These are phyloP conservation scores for Quercus lobata DNA, from an alignment of 331 rosid genomes.

Conservation along the genomic window DNA sequence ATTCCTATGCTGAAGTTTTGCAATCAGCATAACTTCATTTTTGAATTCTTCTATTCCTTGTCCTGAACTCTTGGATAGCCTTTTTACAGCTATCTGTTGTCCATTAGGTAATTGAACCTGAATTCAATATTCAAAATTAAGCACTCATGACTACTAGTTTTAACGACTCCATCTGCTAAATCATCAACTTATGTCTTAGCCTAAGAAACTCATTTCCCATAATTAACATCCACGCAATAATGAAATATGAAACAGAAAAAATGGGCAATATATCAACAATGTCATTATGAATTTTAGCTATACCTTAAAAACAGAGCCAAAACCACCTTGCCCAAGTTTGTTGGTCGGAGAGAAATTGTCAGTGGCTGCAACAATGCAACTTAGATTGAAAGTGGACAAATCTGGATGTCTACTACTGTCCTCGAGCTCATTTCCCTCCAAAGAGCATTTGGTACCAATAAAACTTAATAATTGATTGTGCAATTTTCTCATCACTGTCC, in stretches of 20 bases:
- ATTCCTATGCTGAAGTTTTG: conserved; percentile 62
- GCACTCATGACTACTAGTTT: too few species aligned
- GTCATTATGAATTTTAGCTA: not conserved
- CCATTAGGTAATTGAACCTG: conserved; percentile 38
- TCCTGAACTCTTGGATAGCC: conserved; percentile 33
- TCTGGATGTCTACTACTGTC: not conserved
- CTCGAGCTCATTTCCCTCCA: too few species aligned
- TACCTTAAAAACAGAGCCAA: conserved; percentile 45
- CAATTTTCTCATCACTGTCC: not conserved
- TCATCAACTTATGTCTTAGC: too few species aligned
- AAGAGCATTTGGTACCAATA: not conserved
- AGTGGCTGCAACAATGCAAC: conserved; percentile 24
- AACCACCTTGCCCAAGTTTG: conserved; percentile 49
- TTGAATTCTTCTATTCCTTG: conserved; percentile 48
- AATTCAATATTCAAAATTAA: not conserved
- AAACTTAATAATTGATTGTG: not conserved
- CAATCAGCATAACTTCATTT: conserved; percentile 53
- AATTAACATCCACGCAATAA: too few species aligned
- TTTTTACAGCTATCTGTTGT: conserved; percentile 48
- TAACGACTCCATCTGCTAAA: too few species aligned
- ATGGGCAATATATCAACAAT: not conserved
- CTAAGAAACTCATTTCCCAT: too few species aligned
- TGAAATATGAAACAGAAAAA: too few species aligned
- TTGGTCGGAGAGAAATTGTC: conserved; percentile 32
- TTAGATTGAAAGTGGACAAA: conserved; percentile 16